Evolutionary conservation across 2,329 filamentous ascomycete genomes (phyloP).

Genomic region (Penicillium psychrosexuale): DNA sequence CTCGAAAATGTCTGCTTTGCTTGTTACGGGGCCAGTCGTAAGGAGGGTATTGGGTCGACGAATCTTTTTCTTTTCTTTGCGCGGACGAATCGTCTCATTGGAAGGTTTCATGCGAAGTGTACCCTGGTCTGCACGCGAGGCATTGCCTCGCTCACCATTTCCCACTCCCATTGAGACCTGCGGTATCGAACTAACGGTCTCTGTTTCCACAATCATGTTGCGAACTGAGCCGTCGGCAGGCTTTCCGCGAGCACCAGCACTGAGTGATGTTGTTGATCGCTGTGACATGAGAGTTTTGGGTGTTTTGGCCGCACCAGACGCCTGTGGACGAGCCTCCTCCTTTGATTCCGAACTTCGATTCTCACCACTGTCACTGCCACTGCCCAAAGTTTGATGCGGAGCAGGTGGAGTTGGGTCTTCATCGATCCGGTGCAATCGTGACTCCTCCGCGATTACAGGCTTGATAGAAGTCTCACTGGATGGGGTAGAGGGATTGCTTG

Average conservation of each 20-base stretch:
- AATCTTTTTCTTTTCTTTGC: constrained; percentile 83
- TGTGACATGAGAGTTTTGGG: constrained; percentile 58
- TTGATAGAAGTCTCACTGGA: constrained; percentile 42
- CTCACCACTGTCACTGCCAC: constrained; percentile 55
- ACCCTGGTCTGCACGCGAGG: constrained; percentile 62
- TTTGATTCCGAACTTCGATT: constrained; percentile 38
- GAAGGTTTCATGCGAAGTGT: constrained; percentile 84
- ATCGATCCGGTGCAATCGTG: constrained; percentile 35
- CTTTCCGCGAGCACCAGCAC: constrained; percentile 60
- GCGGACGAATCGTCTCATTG: constrained; percentile 92
- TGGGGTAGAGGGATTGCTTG: constrained; percentile 72
- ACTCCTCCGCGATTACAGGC: constrained; percentile 39
- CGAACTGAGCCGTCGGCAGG: constrained; percentile 69
- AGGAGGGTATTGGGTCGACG: constrained; percentile 66
- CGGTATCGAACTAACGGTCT: constrained; percentile 87
- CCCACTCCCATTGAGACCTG: constrained; percentile 70
- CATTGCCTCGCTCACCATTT: constrained; percentile 52
- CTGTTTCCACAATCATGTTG: constrained; percentile 97
- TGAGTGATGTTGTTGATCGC: constrained; percentile 66
- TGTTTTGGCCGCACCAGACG: constrained; percentile 40
- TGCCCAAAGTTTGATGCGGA: constrained; percentile 54
- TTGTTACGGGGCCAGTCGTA: constrained; percentile 61
- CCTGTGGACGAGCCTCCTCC: constrained; percentile 36
- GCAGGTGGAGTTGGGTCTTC: constrained; percentile 40
- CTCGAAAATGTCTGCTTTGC: constrained; percentile 97